Evolutionary conservation across 768 basidiomycete species (phyloP).

Genomic region (Hericium erinaceus): DNA sequence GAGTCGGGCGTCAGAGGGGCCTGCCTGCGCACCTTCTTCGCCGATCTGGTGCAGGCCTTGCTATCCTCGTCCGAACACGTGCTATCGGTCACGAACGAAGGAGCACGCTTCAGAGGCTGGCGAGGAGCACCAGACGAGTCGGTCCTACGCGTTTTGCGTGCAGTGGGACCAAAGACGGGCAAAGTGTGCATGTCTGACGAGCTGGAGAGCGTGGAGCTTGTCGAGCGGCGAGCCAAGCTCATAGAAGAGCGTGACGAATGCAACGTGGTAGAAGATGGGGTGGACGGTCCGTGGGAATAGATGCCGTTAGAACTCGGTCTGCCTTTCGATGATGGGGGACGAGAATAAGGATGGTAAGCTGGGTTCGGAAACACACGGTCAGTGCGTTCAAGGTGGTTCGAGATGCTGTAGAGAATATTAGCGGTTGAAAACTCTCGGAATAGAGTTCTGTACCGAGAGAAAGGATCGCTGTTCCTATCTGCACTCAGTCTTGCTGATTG

Average conservation of each 20-base stretch:
- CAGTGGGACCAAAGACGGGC: slow-evolving; percentile 5
- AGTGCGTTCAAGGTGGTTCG: slow-evolving; percentile 26
- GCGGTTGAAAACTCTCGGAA: neutral
- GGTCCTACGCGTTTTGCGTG: slow-evolving; percentile 2
- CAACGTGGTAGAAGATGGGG: slow-evolving; percentile 14
- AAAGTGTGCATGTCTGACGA: slow-evolving; percentile 6
- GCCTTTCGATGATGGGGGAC: slow-evolving; percentile 40
- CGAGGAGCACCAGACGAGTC: slow-evolving; percentile 7
- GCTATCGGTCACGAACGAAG: slow-evolving; percentile 4
- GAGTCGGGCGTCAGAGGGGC: slow-evolving; percentile 1
- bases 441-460: slow-evolving; percentile 48
- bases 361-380: slow-evolving; percentile 44
- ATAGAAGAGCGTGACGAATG: slow-evolving; percentile 6
- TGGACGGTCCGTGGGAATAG: slow-evolving; percentile 29
- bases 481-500: slow-evolving; percentile 34
- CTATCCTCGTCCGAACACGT: neutral
- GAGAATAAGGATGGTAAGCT: slow-evolving; percentile 40
- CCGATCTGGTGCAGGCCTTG: slow-evolving; percentile 3
- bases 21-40: slow-evolving; percentile 12
- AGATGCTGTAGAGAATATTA: slow-evolving; percentile 9
- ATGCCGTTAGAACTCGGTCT: neutral
- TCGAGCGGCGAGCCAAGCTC: slow-evolving; percentile 1
- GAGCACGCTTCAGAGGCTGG: slow-evolving; percentile 12
- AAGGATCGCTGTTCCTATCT: slow-evolving; percentile 41
- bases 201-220: slow-evolving; percentile 6